phyloP scores from a whole-genome alignment of 441 rosid genomes.

The Kokia cookei region DNA sequence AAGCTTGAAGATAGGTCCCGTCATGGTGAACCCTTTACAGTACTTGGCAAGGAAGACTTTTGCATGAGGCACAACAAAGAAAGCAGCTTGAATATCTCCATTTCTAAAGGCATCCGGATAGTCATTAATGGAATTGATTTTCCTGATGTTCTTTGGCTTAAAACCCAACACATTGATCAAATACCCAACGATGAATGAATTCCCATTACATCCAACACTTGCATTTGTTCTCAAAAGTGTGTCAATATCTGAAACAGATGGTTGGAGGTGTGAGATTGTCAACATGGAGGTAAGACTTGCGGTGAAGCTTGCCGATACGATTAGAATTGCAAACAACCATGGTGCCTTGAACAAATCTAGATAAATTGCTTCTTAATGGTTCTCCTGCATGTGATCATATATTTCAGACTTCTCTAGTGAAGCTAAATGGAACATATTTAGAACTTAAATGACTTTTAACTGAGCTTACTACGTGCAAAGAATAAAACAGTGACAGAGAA shows the following conservation, averaged over 20 bases:
- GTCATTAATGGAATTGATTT: constrained; percentile 9
- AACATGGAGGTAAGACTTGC: constrained; percentile 24
- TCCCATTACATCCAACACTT: constrained; percentile 25
- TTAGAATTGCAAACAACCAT: constrained; percentile 26
- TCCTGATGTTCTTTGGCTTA: constrained; percentile 13
- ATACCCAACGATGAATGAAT: constrained; percentile 24
- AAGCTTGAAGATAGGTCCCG: constrained; percentile 17
- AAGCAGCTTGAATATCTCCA: constrained; percentile 22
- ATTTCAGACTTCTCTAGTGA: not conserved
- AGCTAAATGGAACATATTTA: not conserved
- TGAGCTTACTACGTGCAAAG: constrained; percentile 21
- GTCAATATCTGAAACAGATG: constrained; percentile 20
- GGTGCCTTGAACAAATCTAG: constrained; percentile 25
- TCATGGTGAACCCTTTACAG: constrained; percentile 24
- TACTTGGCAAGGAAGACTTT: constrained; percentile 26
- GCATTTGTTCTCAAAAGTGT: constrained; percentile 23
- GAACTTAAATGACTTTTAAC: not conserved
- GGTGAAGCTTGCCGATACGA: constrained; percentile 19
- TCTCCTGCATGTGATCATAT: constrained; percentile 17
- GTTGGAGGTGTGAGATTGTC: constrained; percentile 22
- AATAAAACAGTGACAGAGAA: constrained; percentile 22
- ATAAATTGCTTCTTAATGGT: constrained; percentile 10
- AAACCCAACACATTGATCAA: constrained; percentile 14
- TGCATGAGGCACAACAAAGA: constrained; percentile 27
- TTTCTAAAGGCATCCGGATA: constrained; percentile 10